These are phyloP conservation scores for Salix dunnii DNA, from an alignment of 345 rosid genomes.

Conservation along the genomic window DNA sequence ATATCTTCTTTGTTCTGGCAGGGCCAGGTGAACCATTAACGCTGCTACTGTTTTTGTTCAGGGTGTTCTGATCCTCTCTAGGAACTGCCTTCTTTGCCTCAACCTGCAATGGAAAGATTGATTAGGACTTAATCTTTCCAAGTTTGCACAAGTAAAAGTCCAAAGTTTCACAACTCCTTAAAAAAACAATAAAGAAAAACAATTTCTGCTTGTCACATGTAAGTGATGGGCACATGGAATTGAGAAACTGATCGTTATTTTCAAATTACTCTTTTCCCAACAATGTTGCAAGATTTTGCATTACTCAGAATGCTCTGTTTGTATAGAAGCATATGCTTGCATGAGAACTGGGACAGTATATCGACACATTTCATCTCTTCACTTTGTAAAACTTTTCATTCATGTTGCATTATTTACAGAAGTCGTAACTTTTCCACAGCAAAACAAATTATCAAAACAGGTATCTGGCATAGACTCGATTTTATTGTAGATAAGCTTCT, in stretches of 20 bases:
- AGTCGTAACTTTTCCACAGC: neutral
- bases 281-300: neutral
- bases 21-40: slow-evolving; percentile 62
- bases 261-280: neutral
- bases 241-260: neutral
- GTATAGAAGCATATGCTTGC: neutral
- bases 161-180: neutral
- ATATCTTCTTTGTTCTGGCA: slow-evolving; percentile 70
- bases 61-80: slow-evolving; percentile 65
- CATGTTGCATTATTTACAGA: neutral
- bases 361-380: neutral
- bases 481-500: neutral
- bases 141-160: neutral
- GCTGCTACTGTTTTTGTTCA: slow-evolving; percentile 50
- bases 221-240: neutral
- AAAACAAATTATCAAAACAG: neutral
- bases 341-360: neutral
- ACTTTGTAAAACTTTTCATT: neutral
- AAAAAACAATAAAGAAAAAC: slow-evolving; percentile 1
- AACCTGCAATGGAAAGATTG: slow-evolving; percentile 49
- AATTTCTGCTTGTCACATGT: neutral
- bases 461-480: neutral
- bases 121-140: slow-evolving; percentile 4
- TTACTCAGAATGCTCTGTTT: neutral
- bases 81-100: slow-evolving; percentile 99